Evolutionary conservation across 495 filamentous ascomycete species (phyloP), one percentile per base, ranked within the genome.

Genomic region (Xylaria curta): DNA sequence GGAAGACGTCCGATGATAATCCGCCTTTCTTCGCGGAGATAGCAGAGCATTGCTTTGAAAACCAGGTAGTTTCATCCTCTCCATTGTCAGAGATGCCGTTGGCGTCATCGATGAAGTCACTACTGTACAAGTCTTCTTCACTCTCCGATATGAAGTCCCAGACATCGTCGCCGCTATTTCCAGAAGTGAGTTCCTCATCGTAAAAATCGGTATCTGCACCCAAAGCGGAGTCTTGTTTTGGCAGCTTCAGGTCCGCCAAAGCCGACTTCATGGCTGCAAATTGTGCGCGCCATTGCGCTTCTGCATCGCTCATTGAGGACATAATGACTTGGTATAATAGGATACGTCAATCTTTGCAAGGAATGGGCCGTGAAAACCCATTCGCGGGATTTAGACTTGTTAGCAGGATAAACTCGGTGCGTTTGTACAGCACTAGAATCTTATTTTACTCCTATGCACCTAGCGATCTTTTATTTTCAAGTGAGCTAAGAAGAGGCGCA

Each of bases 131-230:
- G 12, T 84, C 85, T 33, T 89, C 92, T 36, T 93, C 90, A 54
- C 85, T 86, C 42, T 93, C 92, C 60, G 89, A 92, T 78, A 94
- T 92, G 47, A 94, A 88, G 78, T 97, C 93, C 96, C 96, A 98
- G 12, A 97, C 88, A 81, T 97, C 93, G 71, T 94, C 91, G 10
- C 89, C 86, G 21, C 89, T 88, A 51, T 86, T 88, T 1, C 84
- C 83, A 2, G 88, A 89, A 0, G 87, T 90, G 44, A 89, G 85
- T 28, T 89, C 87, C 53, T 92, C 86, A 38, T 92, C 83, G 58
- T 88, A 85, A 12, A 91, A 78, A 63, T 85, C 85, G 61, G 84
- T 81, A 56, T 80, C 78, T 64, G 76, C 71, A 68, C 74, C 77
- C 19, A 68, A 58, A 13, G 75, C 71, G 10, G 69, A 59, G 8